A percentile compares a stretch with the other conserved stretches of the same genome.
These are phyloP conservation scores for Aureobasidium sp. DNA, from an alignment of 2,329 filamentous ascomycete genomes.

Conservation along the genomic window DNA sequence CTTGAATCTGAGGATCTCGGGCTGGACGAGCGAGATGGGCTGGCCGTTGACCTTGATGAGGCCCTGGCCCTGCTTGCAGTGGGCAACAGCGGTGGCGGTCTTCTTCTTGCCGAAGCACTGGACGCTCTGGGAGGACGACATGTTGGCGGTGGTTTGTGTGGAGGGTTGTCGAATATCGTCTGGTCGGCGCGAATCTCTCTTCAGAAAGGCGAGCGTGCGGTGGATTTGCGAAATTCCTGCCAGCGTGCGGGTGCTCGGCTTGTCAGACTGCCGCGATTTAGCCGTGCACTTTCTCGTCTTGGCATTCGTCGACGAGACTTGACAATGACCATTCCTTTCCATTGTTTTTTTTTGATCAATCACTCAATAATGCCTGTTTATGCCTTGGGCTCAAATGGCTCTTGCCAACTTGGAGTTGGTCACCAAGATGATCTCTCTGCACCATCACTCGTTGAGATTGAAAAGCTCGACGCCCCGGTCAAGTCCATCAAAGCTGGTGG, in stretches of 20 bases:
- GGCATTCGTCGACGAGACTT: neutral
- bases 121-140: constrained; percentile 58
- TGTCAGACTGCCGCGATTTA: constrained; percentile 18
- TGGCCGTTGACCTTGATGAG: constrained; percentile 98
- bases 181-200: neutral
- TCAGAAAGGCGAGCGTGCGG: no score
- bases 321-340: neutral
- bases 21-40: constrained; percentile 87
- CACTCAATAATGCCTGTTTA: constrained; percentile 25
- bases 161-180: constrained; percentile 17
- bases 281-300: constrained; percentile 11
- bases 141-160: constrained; percentile 32
- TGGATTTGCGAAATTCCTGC: neutral
- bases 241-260: constrained; percentile 11
- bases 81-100: constrained; percentile 67
- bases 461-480: constrained; percentile 6
- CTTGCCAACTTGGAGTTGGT: constrained; percentile 44
- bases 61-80: constrained; percentile 87
- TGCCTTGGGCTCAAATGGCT: constrained; percentile 47
- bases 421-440: constrained; percentile 36
- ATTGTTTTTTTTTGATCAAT: neutral
- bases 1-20: constrained; percentile 97
- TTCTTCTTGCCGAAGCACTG: constrained; percentile 97
- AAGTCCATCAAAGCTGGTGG: constrained; percentile 57
- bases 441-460: constrained; percentile 17